Base-by-base conservation (phyloP, 2,329 filamentous ascomycete species). In the Phialophora macrospora region DNA sequence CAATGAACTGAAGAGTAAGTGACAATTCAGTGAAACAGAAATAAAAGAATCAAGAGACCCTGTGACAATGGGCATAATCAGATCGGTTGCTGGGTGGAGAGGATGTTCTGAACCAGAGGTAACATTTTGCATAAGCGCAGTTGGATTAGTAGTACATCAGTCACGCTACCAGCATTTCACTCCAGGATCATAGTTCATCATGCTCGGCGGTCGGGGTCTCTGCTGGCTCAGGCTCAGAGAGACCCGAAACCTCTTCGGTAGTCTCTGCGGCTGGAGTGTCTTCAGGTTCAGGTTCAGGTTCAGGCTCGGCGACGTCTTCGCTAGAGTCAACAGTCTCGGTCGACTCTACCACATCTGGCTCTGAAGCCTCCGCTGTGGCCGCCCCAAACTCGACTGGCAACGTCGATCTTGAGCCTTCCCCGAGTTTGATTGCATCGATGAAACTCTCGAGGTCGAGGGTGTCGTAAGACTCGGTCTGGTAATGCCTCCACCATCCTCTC, bases 341-440 rank as follows among this genome's bases (percentile, higher is more conserved):
- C 20, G 38, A n/a, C 1, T 38, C 52, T n/a, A 49, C 14, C 41
- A 41, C 17, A 26, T 55, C 51, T 41, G 67, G 30, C 24, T 55
- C 44, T 49, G 68, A 28, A 30, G 54, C n/a, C 4, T 67, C 52
- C 24, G 58, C 32, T 51, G 56, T 41, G 30, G n/a, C 79, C 60
- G 79, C 78, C 34, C 89, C 74, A 51, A 91, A 73, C 1, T 83
- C 85, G 65, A 85, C 84, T 0, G 91, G 90, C 49, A 95, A 77
- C 80, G 88, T 91, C 73, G 88, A 84, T 83, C 94, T 97, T 65
- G 85, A 80, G 2, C 92, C 90, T 75, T 98, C 94, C 60, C 93
- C 92, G 83, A 99, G 85, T 44, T 92, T 88, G 68, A 98, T 92
- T n/a, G 87, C 84, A 74, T 99, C 95, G 65, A 99, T 87, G 92